Conservation (phyloP, 2,329 filamentous ascomycete genomes). For the Ceratocystis huliohia region DNA sequence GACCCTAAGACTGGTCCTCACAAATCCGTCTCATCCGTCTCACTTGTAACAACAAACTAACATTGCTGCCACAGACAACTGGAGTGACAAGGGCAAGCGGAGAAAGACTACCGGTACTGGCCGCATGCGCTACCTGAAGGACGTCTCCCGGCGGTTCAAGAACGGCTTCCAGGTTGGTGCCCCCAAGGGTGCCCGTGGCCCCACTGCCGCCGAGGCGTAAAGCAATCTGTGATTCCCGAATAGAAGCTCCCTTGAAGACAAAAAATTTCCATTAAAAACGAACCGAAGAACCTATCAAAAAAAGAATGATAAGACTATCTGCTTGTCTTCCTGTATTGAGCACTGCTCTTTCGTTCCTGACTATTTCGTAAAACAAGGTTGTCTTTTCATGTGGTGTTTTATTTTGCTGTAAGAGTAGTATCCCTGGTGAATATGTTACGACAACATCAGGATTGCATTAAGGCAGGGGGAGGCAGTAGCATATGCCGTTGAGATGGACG, state of each 20-base stretch:
- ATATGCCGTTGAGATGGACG: neutral
- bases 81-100: constrained; percentile 99
- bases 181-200: constrained; percentile 71
- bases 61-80: constrained; percentile 61
- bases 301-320: constrained; percentile 15
- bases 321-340: constrained; percentile 11
- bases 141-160: constrained; percentile 83
- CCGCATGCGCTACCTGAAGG: constrained; percentile 90
- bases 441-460: too few relatives aligned
- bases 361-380: constrained; percentile 9
- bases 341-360: constrained; percentile 6
- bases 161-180: constrained; percentile 92
- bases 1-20: constrained; percentile 2
- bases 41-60: constrained; percentile 10
- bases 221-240: constrained; percentile 22
- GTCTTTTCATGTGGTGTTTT: constrained; percentile 1
- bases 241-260: constrained; percentile 23
- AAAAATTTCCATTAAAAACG: constrained; percentile 21
- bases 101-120: constrained; percentile 98
- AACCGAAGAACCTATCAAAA: constrained; percentile 15
- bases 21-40: constrained; percentile 2
- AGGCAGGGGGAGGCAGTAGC: neutral
- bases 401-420: neutral
- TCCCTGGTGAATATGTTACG: neutral
- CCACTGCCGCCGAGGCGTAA: constrained; percentile 32